Base-by-base conservation (phyloP, 495 filamentous ascomycete species). In the Hypoxylon cercidicola region DNA sequence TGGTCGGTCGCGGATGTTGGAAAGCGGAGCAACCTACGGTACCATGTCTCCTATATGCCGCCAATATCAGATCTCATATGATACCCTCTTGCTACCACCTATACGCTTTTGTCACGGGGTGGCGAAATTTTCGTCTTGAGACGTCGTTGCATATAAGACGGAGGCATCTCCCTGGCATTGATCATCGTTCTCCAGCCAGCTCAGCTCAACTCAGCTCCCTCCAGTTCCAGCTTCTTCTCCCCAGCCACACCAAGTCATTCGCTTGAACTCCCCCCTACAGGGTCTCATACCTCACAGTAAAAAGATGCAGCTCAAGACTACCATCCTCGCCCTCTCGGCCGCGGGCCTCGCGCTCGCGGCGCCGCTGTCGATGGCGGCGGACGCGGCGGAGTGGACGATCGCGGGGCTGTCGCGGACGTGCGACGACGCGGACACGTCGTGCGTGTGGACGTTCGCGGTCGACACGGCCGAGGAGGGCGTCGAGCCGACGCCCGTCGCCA, bases 381-480 rank as follows among this genome's bases (percentile, higher is more conserved):
- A 57, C 59, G 62, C 70, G 12, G 68, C 72, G 3, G 46, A 81
- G 49, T 85, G 83, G 83, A 84, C 77, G 44, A 79, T 86, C 64
- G 40, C 72, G 56, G 59, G 60, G 43, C 76, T 85, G 60, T 76
- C 74, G 66, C 82, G 84, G 25, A 72, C 70, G 60, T 85, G 82
- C 79, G 78, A 81, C 72, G 39, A 43, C 28, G 69, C 47, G 34
- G 73, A 84, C 73, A 80, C 70, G 13, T 72, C 71, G 0, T 85
- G 83, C 79, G 71, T 68, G 53, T 81, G 81, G 75, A 76, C 64
- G 49, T 85, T 84, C 65, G 72, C 69, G 23, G 75, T 85, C 71
- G 55, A 82, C 71, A 76, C 73, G 21, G 76, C 77, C 44, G 62
- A 59, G 11, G 52, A 66, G 18, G 69, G 50, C 41, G 72, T 55